A percentile compares a stretch with the other conserved stretches of the same genome.
These are phyloP conservation scores for Onygenales sp. DNA, from an alignment of 2,329 filamentous ascomycete genomes.

Conservation along the genomic window DNA sequence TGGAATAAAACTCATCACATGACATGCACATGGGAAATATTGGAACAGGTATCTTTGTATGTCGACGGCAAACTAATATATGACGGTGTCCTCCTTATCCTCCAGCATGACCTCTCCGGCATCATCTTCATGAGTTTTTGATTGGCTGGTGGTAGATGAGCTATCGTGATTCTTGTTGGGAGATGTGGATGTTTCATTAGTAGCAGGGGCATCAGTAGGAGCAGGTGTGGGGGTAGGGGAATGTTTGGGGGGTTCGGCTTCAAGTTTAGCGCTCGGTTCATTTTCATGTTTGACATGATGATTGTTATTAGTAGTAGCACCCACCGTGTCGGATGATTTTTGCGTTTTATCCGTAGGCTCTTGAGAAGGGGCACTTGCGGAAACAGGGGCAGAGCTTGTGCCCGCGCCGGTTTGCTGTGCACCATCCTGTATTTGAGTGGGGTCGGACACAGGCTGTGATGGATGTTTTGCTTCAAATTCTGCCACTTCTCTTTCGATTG, in stretches of 20 bases:
- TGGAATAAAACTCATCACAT: not conserved
- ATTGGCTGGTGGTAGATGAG: slow-evolving; percentile 6
- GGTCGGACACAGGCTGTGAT: slow-evolving; percentile 7
- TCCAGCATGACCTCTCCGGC: slow-evolving; percentile 70
- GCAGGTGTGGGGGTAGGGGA: slow-evolving; percentile 10
- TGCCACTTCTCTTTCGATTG: slow-evolving; percentile 54
- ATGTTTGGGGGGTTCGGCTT: slow-evolving; percentile 5
- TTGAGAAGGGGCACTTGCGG: not conserved
- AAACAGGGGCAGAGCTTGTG: not conserved
- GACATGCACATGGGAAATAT: not conserved
- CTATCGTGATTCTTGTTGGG: not conserved
- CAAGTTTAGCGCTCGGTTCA: not conserved
- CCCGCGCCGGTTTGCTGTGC: slow-evolving; percentile 12
- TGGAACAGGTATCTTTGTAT: not conserved
- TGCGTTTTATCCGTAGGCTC: slow-evolving; percentile 8
- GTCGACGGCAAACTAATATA: slow-evolving; percentile 51
- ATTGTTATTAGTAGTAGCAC: slow-evolving; percentile 2
- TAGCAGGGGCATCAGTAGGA: slow-evolving; percentile 27
- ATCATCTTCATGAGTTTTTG: slow-evolving; percentile 53
- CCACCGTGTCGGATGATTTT: slow-evolving; percentile 8
- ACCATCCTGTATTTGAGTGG: slow-evolving; percentile 3
- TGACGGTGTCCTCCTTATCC: slow-evolving; percentile 81
- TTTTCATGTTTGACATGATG: not conserved
- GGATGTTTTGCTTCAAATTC: slow-evolving; percentile 40
- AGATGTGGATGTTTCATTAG: slow-evolving; percentile 7